Evolutionary conservation across 768 basidiomycete species (phyloP), one percentile per base, ranked within the genome.

Genomic region (Boletus rufocinnamomeus): DNA sequence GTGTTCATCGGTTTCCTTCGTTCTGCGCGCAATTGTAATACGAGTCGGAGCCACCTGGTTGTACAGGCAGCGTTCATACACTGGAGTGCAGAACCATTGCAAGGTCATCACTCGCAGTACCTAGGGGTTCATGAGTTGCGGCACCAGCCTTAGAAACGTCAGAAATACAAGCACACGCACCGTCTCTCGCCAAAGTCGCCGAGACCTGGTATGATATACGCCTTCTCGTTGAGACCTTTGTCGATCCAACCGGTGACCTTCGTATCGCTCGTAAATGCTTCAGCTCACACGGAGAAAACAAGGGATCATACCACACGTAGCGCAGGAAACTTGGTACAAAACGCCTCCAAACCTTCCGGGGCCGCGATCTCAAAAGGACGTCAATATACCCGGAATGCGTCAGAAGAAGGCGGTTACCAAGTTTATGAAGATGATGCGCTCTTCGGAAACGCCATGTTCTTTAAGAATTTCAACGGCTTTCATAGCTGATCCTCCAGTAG

Each of bases 201-300:
- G n/a, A 98, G 79, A 30, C 95, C 94, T 9, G 93, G 94, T 55
- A 95, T 85, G 64, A 95, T 95, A 69, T 89, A 97, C 25, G 91
- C 86, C 70, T 88, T 92, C 57, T 91, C 91, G 64, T 98, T 95
- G 52, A 98, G 81, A 6, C 93, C 91, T 64, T 93, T 77, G 71
- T 98, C 95, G 53, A 98, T 93, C 93, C 95, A 96, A 3, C 95
- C 95, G 13, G 95, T 96, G 53, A 97, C 88, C 90, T 94, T 63
- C 6, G 34, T 23, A 52, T 43, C 11, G 38, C 4, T 45, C n/a
- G 43, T 68, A 30, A 63, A 32, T 23, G 16, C 7, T 43, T 27
- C 28, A 35, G 4, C 41, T 52, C 23, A 35, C 32, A 46, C 30
- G 4, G 35, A 28, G 14, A 50, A 27, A 21, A 25, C 30, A 23